These are phyloP conservation scores for Sphagnum contortum DNA, from an alignment of 225 moss, liverwort and hornwort genomes.

Conservation along the genomic window DNA sequence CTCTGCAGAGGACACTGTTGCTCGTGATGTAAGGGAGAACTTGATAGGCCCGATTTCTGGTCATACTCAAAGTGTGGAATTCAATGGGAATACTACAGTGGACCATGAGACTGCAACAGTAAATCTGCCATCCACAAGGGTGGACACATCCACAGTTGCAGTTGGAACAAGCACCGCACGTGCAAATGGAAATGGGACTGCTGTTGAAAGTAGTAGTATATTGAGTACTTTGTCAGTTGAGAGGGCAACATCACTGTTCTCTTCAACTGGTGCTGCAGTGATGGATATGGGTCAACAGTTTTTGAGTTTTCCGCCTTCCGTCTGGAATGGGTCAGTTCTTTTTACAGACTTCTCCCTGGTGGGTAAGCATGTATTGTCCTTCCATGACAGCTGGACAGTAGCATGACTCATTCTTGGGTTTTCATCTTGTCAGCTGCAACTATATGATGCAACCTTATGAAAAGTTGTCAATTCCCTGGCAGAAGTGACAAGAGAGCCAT, in stretches of 20 bases:
- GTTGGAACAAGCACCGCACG: no score
- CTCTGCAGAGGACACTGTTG: slow-evolving; percentile 56
- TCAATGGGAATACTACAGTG: slow-evolving; percentile 16
- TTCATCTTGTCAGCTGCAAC: no score
- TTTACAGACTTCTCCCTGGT: slow-evolving; percentile 17
- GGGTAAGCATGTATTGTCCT: no score
- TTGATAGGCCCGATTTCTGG: slow-evolving; percentile 26
- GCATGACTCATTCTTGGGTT: not conserved
- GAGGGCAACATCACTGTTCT: slow-evolving; percentile 62
- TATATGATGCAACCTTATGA: no score
- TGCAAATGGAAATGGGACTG: slow-evolving; percentile 11
- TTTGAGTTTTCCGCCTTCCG: slow-evolving; percentile 79
- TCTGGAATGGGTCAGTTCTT: slow-evolving; percentile 86
- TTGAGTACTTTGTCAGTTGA: slow-evolving; percentile 49
- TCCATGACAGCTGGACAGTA: slow-evolving; percentile 13
- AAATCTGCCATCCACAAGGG: not conserved
- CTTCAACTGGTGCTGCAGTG: slow-evolving; percentile 77
- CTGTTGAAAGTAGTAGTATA: slow-evolving; percentile 39
- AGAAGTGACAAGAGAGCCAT: not conserved
- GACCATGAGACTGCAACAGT: slow-evolving; percentile 6
- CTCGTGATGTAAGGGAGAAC: slow-evolving; percentile 10
- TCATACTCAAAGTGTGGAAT: slow-evolving; percentile 18
- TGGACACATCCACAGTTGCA: not conserved
- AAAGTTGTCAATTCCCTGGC: slow-evolving; percentile 3
- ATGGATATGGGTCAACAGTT: slow-evolving; percentile 80